Evolutionary conservation across 768 basidiomycete species (phyloP).

Genomic region (Naganishia vishniacii): DNA sequence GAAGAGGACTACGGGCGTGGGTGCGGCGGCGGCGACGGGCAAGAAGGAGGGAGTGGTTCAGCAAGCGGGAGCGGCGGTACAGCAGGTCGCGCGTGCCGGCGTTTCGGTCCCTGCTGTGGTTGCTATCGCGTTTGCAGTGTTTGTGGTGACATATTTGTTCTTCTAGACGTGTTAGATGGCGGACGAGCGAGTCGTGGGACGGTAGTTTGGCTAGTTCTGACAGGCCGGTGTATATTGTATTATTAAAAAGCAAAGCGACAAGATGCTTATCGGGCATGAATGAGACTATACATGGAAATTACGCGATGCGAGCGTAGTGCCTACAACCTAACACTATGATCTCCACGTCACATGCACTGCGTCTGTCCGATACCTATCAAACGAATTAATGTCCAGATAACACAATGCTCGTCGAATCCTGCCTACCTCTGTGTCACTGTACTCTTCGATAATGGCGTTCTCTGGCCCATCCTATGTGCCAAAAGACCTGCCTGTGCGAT

Average conservation of each 20-base stretch:
- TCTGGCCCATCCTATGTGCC: constrained; percentile 80
- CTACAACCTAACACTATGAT: constrained; percentile 45
- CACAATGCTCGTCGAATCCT: not conserved
- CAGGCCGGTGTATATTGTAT: too few species aligned
- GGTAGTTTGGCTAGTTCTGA: not conserved
- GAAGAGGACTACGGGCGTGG: constrained; percentile 17
- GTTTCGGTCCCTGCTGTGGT: constrained; percentile 21
- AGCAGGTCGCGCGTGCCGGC: constrained; percentile 9
- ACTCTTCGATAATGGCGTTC: constrained; percentile 69
- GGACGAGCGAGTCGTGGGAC: too few species aligned
- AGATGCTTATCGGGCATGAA: too few species aligned
- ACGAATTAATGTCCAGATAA: not conserved
- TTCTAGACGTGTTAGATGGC: constrained; percentile 6
- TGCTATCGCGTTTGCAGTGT: constrained; percentile 20
- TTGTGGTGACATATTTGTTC: constrained; percentile 24
- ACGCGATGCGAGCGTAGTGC: too few species aligned
- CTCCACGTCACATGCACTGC: constrained; percentile 90
- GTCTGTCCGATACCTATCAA: constrained; percentile 79
- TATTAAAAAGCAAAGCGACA: too few species aligned
- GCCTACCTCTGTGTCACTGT: constrained; percentile 83
- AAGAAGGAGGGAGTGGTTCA: not conserved
- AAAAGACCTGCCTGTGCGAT: constrained; percentile 96
- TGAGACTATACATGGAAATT: too few species aligned
- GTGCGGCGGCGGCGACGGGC: too few species aligned
- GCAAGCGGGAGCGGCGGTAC: constrained; percentile 11